Conservation (phyloP, 371 early-diverging fungal genomes). For the Zychaea mexicana region DNA sequence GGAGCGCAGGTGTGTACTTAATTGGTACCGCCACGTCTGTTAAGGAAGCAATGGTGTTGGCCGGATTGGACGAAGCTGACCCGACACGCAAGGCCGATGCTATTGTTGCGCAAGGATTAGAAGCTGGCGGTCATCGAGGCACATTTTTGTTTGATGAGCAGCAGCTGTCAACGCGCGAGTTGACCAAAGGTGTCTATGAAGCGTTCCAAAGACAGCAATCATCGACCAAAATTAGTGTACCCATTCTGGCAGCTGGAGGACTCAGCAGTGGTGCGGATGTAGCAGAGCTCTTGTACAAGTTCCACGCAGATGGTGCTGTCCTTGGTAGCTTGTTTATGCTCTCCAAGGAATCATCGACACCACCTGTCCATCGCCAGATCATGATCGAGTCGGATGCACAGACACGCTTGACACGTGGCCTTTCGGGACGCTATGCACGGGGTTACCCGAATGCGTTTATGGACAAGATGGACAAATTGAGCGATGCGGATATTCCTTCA, state of each 20-base stretch:
- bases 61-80: slow-evolving; percentile 20
- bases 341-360: slow-evolving; percentile 31
- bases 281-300: slow-evolving; percentile 12
- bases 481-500: slow-evolving; percentile 19
- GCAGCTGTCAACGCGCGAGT: slow-evolving; percentile 21
- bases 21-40: slow-evolving; percentile 51
- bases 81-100: slow-evolving; percentile 37
- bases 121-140: slow-evolving; percentile 52
- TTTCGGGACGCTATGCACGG: slow-evolving; percentile 40
- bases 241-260: slow-evolving; percentile 50
- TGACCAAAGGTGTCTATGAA: slow-evolving; percentile 19
- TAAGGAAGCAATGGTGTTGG: slow-evolving; percentile 35
- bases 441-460: slow-evolving; percentile 39
- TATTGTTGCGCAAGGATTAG: slow-evolving; percentile 42
- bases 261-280: slow-evolving; percentile 30
- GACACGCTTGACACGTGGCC: slow-evolving; percentile 31
- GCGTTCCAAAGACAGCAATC: slow-evolving; percentile 2
- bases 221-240: slow-evolving; percentile 9
- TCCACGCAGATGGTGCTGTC: slow-evolving; percentile 39
- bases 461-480: slow-evolving; percentile 26
- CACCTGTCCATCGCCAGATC: slow-evolving; percentile 26
- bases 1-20: slow-evolving; percentile 33
- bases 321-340: slow-evolving; percentile 49
- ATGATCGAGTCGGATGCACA: slow-evolving; percentile 16
- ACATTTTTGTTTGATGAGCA: slow-evolving; percentile 23